Base-by-base conservation (phyloP, 2,329 filamentous ascomycete genomes). In the Fusarium liriodendri region DNA sequence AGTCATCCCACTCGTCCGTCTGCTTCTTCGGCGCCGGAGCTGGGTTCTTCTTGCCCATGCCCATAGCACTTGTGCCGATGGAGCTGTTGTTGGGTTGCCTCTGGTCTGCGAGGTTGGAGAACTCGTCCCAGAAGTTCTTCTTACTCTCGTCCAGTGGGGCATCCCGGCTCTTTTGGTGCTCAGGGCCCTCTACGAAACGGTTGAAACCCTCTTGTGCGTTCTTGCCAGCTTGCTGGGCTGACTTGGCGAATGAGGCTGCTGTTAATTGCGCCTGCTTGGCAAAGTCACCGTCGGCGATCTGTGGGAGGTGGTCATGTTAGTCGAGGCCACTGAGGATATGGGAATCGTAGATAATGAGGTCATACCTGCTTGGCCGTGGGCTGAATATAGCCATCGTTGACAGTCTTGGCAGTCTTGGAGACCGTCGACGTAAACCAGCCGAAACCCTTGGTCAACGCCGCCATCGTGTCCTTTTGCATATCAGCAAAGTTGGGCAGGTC, bases 361-460 rank as follows among this genome's bases (percentile, higher is more conserved):
- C 76, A 70, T 87, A 95, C 93, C 90, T 95, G 94, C 80, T 94
- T 93, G 71, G 97, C 95, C 32, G 95, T 97, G 11, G 97, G 97
- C 84, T 97, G 95, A 63, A 99, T 94, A 84, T 95, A 98, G 37
- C 93, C 91, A 76, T 97, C 93, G 81, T 98, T 97, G 27, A 98
- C 93, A 18, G 91, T 94, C 87, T 97, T 97, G 40, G 95, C 97
- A 74, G 94, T 94, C 87, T 97, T 98, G 29, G 91, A 92, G 47
- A 98, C 95, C 14, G 94, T 95, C 37, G 91, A 93, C 20, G 95
- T 90, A 79, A 98, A 95, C 95, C 97, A 98, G 10, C 96, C 96
- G 79, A 98, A 97, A 0, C 96, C 94, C 84, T 97, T 98, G 32
- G 92, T 95, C 77, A 99, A 83, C 18, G 96, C 95, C 1, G 90